A percentile compares a stretch with the other conserved stretches of the same genome.
Evolutionary conservation across 371 early-diverging fungal species (phyloP).

Genomic region (Conidiobolus incongruus): DNA sequence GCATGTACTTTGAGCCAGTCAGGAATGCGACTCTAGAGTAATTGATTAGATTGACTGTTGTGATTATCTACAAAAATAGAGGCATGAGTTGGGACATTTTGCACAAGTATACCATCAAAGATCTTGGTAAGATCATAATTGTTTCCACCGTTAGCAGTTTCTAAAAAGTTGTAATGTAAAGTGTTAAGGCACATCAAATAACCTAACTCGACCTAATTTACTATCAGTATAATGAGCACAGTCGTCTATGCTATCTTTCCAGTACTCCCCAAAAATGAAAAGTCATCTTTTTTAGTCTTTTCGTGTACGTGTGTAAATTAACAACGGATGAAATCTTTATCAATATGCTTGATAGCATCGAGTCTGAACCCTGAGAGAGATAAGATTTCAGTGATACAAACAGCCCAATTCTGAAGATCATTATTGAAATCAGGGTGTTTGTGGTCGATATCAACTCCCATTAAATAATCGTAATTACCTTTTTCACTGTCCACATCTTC

Average conservation of each 20-base stretch:
- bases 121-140: conserved; percentile 13
- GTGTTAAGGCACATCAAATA: conserved; percentile 17
- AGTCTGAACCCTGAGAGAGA: conserved; percentile 14
- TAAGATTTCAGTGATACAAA: conserved; percentile 13
- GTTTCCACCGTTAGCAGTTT: conserved; percentile 7
- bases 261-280: conserved; percentile 15
- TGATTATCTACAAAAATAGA: conserved; percentile 13
- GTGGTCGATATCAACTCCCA: conserved; percentile 13
- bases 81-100: conserved; percentile 6
- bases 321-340: conserved; percentile 10
- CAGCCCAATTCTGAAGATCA: conserved; percentile 13
- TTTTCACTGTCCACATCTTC: conserved; percentile 15
- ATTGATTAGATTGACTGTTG: conserved; percentile 10
- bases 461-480: conserved; percentile 19
- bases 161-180: conserved; percentile 14
- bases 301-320: conserved; percentile 9
- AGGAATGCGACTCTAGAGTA: conserved; percentile 8
- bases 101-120: conserved; percentile 10
- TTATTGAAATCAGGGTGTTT: conserved; percentile 11
- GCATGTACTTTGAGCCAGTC: conserved; percentile 12
- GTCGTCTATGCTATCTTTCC: conserved; percentile 8
- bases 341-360: conserved; percentile 18
- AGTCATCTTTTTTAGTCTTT: conserved; percentile 8
- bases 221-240: conserved; percentile 9
- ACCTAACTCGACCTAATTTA: conserved; percentile 8